phyloP scores from a whole-genome alignment of 768 basidiomycete genomes.

The Russula emetica region DNA sequence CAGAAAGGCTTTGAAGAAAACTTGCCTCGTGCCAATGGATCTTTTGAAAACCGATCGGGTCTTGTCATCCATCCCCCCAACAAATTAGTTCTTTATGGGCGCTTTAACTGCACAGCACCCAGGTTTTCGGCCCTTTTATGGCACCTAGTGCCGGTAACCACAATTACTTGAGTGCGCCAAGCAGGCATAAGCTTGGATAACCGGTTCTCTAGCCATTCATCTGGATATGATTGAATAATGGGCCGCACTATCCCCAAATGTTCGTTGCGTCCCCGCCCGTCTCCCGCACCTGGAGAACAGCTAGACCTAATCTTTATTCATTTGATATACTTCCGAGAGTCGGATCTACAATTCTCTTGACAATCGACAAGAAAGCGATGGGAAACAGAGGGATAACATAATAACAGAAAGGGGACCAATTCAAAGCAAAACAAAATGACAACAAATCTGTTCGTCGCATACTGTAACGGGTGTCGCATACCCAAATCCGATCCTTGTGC shows the following conservation, averaged over 20 bases:
- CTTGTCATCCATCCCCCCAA: no score
- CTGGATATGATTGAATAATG: not conserved
- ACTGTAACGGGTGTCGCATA: not conserved
- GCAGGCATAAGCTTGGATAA: not conserved
- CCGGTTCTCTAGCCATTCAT: no score
- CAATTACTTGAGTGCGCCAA: not conserved
- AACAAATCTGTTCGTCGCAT: not conserved
- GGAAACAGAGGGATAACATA: not conserved
- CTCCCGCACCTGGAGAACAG: not conserved
- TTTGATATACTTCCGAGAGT: not conserved
- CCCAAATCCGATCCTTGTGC: not conserved
- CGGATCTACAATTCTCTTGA: not conserved
- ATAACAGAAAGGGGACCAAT: not conserved
- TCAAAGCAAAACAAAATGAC: not conserved
- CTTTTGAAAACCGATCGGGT: no score
- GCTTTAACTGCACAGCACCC: not conserved
- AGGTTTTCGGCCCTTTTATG: not conserved
- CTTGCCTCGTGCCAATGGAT: not conserved
- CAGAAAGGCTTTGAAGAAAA: not conserved
- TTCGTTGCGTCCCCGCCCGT: not conserved
- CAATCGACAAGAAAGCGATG: not conserved
- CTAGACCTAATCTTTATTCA: not conserved
- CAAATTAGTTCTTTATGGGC: not conserved
- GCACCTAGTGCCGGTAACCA: not conserved
- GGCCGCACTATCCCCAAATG: not conserved